Evolutionary conservation across 495 filamentous ascomycete genomes (phyloP).

Genomic region (Daldinia caldariorum): DNA sequence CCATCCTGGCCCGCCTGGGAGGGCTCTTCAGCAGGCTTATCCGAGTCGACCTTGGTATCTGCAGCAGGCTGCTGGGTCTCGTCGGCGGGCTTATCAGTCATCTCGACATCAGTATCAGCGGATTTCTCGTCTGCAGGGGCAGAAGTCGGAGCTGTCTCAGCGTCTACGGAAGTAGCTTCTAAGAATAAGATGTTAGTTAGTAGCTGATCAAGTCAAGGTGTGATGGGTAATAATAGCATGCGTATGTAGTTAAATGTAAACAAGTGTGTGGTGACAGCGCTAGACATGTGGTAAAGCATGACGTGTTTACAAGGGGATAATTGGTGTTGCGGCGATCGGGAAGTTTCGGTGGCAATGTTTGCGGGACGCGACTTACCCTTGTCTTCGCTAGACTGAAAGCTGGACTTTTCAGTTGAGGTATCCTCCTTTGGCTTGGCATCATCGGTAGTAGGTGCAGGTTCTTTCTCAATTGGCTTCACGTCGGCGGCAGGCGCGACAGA

Average conservation of each 20-base stretch:
- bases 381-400: slow-evolving; percentile 41
- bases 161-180: slow-evolving; percentile 17
- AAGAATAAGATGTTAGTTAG: slow-evolving; percentile 24
- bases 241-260: slow-evolving; percentile 12
- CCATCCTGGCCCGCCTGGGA: slow-evolving; percentile 27
- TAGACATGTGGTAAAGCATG: slow-evolving; percentile 6
- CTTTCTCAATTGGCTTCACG: slow-evolving; percentile 41
- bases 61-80: slow-evolving; percentile 28
- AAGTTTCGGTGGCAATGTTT: slow-evolving; percentile 21
- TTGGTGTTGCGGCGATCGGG: slow-evolving; percentile 17
- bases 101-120: slow-evolving; percentile 49
- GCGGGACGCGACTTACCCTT: slow-evolving; percentile 37
- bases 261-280: slow-evolving; percentile 17
- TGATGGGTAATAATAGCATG: neutral
- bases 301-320: slow-evolving; percentile 25
- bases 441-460: slow-evolving; percentile 25
- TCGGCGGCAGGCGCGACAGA: slow-evolving; percentile 43
- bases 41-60: slow-evolving; percentile 43
- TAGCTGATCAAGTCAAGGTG: neutral
- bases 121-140: slow-evolving; percentile 32
- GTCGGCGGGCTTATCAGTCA: slow-evolving; percentile 32
- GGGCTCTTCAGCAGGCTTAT: slow-evolving; percentile 39
- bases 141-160: slow-evolving; percentile 29
- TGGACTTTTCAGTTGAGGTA: slow-evolving; percentile 32
- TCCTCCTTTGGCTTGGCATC: slow-evolving; percentile 29